Base-by-base conservation (phyloP, 176 grass and related monocot genomes). In the Dactylis glomerata region DNA sequence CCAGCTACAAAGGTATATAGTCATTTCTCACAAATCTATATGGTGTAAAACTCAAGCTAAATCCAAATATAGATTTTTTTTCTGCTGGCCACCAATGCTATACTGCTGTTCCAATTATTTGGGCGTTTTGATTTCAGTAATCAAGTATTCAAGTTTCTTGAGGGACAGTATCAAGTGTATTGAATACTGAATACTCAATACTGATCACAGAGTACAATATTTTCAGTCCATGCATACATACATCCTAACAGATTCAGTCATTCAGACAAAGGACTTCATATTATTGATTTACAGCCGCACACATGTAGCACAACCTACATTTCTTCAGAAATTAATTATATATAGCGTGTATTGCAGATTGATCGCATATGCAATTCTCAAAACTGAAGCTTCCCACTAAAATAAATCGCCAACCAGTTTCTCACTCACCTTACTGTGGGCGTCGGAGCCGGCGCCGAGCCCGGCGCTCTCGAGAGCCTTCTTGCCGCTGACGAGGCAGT, bases 401-500 rank as follows among this genome's bases (percentile, higher is more conserved):
- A 59, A 14, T 59, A 58, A 59, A 59, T 27, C 57, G 24, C 10
- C 24, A 61, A 5, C 5, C 57, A 49, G 27, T 11, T 6, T 36
- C 28, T 73, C 41, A 67, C 82, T 79, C 34, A 90, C 88, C 84
- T 83, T 83, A 31, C 24, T 27, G 80, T 86, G 79, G 19, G 73
- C 88, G 64, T 80, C 75, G 56, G 87, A 84, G 45, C 81, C 87
- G 1, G 31, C 33, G 55, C 65, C 66, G 66, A 88, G 33, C 2
- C 87, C 87, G 23, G 87, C 87, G 66, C 54, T 80, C 87, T 92
- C 84, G 77, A 97, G 86, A n/a, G 88, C 90, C 88, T 97, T 97
- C 92, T 97, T 97, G 59, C 95, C 95, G 68, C 90, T 92, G 69
- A 97, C 86, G 61, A 97, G 70, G 90, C 95, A 94, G 86, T 94